Percentiles rank a stretch among this genome's conserved stretches.
Evolutionary conservation across 2,329 filamentous ascomycete genomes (phyloP).

Genomic region (Balansia obtecta): DNA sequence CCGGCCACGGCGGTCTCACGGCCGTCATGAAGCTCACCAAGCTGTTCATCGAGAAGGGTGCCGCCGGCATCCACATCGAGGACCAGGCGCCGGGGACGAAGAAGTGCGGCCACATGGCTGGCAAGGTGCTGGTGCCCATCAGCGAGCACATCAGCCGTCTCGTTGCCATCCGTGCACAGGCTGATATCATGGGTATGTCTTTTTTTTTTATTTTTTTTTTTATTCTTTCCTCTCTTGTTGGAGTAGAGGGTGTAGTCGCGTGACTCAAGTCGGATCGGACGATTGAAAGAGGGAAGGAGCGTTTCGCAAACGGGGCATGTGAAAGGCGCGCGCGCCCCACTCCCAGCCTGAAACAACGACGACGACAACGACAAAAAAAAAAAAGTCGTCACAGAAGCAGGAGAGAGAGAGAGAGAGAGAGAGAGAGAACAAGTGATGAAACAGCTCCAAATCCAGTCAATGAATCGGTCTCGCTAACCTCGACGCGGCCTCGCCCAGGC

Average conservation of each 20-base stretch:
- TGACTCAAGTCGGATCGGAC: too few relatives aligned
- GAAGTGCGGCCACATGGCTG: conserved; percentile 99
- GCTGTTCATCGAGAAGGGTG: conserved; percentile 91
- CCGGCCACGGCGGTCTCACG: conserved; percentile 92
- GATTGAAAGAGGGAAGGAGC: too few relatives aligned
- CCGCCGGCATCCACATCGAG: conserved; percentile 96
- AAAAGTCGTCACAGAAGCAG: background rate
- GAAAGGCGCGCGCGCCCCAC: too few relatives aligned
- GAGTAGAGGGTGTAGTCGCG: too few relatives aligned
- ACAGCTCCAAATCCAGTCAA: too few relatives aligned
- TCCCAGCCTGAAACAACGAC: too few relatives aligned
- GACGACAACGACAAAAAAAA: background rate
- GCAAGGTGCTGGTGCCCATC: conserved; percentile 93
- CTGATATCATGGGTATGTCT: conserved; percentile 82
- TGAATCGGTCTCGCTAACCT: too few relatives aligned
- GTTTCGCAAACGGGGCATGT: too few relatives aligned
- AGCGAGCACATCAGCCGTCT: conserved; percentile 97
- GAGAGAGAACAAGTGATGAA: background rate
- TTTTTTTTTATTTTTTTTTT: background rate
- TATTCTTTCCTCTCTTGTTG: background rate
- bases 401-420: background rate
- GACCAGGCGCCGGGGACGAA: conserved; percentile 97
- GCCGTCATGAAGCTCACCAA: conserved; percentile 99
- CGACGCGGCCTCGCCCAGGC: conserved; percentile 32
- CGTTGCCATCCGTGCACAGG: conserved; percentile 91